Conservation (phyloP, 345 rosid genomes). For the Citrus cavaleriei region DNA sequence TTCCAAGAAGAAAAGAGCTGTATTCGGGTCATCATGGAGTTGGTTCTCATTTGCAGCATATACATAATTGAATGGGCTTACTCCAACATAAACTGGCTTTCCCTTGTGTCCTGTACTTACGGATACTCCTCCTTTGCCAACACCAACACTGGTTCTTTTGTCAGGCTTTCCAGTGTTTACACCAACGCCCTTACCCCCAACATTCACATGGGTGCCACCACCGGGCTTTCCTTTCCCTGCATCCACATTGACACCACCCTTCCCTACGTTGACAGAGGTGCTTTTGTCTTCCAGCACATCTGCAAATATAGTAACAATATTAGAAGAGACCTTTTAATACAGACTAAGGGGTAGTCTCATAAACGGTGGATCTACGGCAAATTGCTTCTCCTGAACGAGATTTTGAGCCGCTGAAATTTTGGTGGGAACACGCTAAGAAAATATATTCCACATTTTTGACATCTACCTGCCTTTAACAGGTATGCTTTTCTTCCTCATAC, state of each 20-base stretch:
- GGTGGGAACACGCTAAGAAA: background rate
- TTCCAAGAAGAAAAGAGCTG: conserved; percentile 79
- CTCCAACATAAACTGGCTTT: conserved; percentile 58
- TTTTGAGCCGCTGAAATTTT: background rate
- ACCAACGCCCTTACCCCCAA: conserved; percentile 33
- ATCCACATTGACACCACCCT: conserved; percentile 48
- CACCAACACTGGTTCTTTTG: conserved; percentile 55
- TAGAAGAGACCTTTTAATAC: background rate
- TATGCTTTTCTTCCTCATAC: background rate
- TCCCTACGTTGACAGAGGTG: conserved; percentile 47
- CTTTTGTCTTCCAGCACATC: conserved; percentile 59
- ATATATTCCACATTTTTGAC: background rate
- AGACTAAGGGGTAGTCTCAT: background rate
- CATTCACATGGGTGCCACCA: conserved; percentile 46
- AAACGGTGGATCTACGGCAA: background rate
- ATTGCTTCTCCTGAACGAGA: background rate
- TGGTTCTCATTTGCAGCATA: conserved; percentile 74
- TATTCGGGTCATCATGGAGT: conserved; percentile 52
- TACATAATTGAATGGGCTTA: conserved; percentile 14
- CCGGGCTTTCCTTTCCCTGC: conserved; percentile 48
- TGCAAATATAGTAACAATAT: conserved; percentile 19
- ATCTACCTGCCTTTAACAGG: background rate
- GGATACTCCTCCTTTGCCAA: conserved; percentile 74
- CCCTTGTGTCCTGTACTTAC: conserved; percentile 61
- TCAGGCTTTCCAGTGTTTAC: conserved; percentile 50